Conservation (phyloP, 2,329 filamentous ascomycete species). For the Davidsoniella eucalypti region DNA sequence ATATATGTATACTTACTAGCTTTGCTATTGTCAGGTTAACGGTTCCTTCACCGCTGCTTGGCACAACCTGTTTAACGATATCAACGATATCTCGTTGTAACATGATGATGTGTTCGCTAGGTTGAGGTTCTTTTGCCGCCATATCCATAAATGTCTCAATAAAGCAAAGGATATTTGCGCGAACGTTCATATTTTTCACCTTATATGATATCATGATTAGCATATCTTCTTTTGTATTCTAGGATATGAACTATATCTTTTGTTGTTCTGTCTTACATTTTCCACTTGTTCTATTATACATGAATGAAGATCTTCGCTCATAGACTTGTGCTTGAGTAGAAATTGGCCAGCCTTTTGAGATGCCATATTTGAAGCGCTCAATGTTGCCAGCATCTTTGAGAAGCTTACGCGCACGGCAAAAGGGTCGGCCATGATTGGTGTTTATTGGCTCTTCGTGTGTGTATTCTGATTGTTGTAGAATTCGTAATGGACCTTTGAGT, state of each 20-base stretch:
- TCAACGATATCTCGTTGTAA: conserved; percentile 84
- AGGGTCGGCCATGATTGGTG: conserved; percentile 48
- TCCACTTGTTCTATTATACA: conserved; percentile 96
- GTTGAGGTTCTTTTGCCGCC: conserved; percentile 57
- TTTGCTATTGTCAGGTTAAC: conserved; percentile 89
- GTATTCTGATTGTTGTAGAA: too few species aligned
- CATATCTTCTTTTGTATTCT: too few species aligned
- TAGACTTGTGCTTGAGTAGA: conserved; percentile 82
- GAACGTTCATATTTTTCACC: conserved; percentile 85
- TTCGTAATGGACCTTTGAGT: too few species aligned
- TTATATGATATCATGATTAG: background rate
- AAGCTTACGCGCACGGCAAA: conserved; percentile 99
- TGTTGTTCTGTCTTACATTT: conserved; percentile 33
- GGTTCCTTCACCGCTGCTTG: conserved; percentile 69
- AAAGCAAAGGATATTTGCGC: conserved; percentile 99
- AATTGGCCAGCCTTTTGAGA: conserved; percentile 88
- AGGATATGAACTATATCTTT: background rate
- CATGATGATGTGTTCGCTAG: conserved; percentile 69
- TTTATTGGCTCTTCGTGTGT: background rate
- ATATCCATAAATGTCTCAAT: conserved; percentile 87
- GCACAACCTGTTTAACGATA: conserved; percentile 83
- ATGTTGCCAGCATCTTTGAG: conserved; percentile 71
- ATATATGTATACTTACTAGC: conserved; percentile 36
- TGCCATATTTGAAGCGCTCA: conserved; percentile 78
- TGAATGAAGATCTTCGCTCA: conserved; percentile 93